Evolutionary conservation across 768 basidiomycete species (phyloP).

Genomic region (Piloderma croceum): DNA sequence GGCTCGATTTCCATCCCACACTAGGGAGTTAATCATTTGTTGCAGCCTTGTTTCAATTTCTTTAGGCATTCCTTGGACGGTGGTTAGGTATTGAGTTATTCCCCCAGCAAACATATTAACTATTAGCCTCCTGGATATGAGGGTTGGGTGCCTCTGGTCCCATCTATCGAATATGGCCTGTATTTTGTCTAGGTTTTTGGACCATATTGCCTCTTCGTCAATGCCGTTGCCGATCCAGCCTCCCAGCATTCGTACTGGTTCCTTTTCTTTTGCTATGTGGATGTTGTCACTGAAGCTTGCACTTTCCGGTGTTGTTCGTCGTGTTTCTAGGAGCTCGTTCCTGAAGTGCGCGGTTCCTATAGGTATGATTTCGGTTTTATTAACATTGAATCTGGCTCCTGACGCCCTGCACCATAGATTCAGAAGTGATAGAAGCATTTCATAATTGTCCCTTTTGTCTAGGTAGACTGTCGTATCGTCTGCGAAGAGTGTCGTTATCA

Average conservation of each 20-base stretch:
- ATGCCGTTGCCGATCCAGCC: conserved; percentile 22
- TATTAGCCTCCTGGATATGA: conserved; percentile 11
- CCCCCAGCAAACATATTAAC: conserved; percentile 14
- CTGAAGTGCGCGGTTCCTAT: neutral
- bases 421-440: neutral
- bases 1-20: conserved; percentile 7
- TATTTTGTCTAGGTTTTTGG: conserved; percentile 16
- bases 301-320: neutral
- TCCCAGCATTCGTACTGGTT: conserved; percentile 8
- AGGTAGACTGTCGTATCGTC: conserved; percentile 23
- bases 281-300: conserved; percentile 2
- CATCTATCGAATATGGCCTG: conserved; percentile 7
- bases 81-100: conserved; percentile 25
- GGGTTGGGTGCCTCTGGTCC: conserved; percentile 9
- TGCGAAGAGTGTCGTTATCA: conserved; percentile 15
- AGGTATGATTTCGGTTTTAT: conserved; percentile 15
- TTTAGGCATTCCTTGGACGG: conserved; percentile 27
- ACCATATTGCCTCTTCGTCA: conserved; percentile 10
- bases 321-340: neutral
- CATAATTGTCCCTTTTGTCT: conserved; percentile 8
- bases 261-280: conserved; percentile 10
- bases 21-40: conserved; percentile 14
- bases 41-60: conserved; percentile 7
- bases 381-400: conserved; percentile 6
- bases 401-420: conserved; percentile 1